These are phyloP conservation scores for Spergularia azorica DNA, from an alignment of 179 eudicot genomes.

Conservation along the genomic window DNA sequence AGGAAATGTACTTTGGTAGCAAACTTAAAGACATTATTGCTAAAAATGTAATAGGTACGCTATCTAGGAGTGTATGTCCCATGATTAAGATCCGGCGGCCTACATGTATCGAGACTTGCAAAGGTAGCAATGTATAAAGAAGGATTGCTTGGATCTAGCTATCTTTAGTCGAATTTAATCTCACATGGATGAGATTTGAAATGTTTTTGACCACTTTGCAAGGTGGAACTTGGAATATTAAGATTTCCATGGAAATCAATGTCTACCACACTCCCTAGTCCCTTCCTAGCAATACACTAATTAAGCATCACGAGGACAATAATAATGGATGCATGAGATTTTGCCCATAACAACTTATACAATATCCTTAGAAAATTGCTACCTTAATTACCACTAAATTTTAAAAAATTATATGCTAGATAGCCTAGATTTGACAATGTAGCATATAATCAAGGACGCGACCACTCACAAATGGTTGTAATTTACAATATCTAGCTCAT, in stretches of 20 bases:
- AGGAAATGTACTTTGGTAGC: too few relatives aligned
- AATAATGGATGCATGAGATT: neutral
- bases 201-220: slow-evolving; percentile 5
- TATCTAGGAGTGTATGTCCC: too few relatives aligned
- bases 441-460: neutral
- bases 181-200: slow-evolving; percentile 4
- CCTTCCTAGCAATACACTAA: slow-evolving; percentile 18
- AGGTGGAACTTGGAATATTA: neutral
- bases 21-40: too few relatives aligned
- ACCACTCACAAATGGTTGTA: neutral
- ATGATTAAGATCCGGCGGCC: too few relatives aligned
- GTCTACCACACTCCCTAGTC: neutral
- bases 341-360: slow-evolving; percentile 11
- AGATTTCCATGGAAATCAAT: slow-evolving; percentile 23
- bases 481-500: slow-evolving; percentile 13
- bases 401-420: neutral
- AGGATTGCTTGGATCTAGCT: neutral
- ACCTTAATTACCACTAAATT: neutral
- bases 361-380: slow-evolving; percentile 1
- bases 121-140: neutral
- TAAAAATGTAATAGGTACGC: too few relatives aligned
- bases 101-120: too few relatives aligned
- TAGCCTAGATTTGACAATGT: neutral
- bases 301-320: slow-evolving; percentile 10
- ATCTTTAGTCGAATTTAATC: neutral